A percentile compares a stretch with the other conserved stretches of the same genome.
phyloP scores from a whole-genome alignment of 306 rosid species.

The Cucumis melo region DNA sequence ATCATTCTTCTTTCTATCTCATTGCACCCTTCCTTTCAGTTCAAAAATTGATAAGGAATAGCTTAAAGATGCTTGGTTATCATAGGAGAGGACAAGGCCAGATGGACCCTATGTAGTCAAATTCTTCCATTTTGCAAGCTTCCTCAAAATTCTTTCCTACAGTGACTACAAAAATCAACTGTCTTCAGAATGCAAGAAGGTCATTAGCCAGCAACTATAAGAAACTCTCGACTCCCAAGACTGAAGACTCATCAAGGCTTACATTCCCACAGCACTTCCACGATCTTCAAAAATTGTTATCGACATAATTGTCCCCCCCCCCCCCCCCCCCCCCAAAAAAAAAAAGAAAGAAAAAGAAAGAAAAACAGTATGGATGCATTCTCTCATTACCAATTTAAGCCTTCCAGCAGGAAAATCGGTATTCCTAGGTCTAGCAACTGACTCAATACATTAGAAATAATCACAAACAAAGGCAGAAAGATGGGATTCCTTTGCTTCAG shows the following conservation, averaged over 20 bases:
- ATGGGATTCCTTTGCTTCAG: not conserved
- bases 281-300: too few species aligned
- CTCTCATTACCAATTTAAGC: not conserved
- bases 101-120: not conserved
- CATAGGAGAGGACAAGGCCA: not conserved
- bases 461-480: not conserved
- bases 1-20: not conserved
- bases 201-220: not conserved
- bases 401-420: not conserved
- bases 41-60: not conserved
- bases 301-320: too few species aligned
- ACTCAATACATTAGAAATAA: not conserved
- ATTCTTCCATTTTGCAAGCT: not conserved
- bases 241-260: not conserved
- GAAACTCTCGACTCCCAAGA: not conserved
- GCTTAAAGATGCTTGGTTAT: not conserved
- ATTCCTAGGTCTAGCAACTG: not conserved
- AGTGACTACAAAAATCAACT: not conserved
- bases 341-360: too few species aligned
- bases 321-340: too few species aligned
- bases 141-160: not conserved
- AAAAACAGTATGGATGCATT: not conserved
- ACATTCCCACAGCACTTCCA: not conserved
- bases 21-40: not conserved
- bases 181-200: not conserved